These are phyloP conservation scores for Botryotinia calthae DNA, from an alignment of 2,329 filamentous ascomycete genomes.

Conservation along the genomic window DNA sequence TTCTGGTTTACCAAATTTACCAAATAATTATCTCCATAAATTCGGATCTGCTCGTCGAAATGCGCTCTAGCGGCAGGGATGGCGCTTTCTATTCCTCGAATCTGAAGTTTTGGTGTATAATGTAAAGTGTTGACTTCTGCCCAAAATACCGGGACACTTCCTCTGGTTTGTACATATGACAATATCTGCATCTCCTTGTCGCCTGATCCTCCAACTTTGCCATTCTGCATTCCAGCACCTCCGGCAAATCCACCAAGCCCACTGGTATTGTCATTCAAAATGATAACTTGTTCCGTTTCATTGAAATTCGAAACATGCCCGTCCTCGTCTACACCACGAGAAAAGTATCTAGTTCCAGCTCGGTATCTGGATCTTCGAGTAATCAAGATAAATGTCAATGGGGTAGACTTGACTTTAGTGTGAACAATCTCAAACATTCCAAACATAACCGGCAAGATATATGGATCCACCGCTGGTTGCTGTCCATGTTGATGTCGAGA, in stretches of 20 bases:
- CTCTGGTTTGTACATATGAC: constrained; percentile 93
- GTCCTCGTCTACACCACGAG: constrained; percentile 86
- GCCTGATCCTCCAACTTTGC: constrained; percentile 56
- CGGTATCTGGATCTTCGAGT: constrained; percentile 85
- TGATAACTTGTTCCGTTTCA: constrained; percentile 90
- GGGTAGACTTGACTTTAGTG: constrained; percentile 79
- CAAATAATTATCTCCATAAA: constrained; percentile 96
- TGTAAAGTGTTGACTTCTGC: constrained; percentile 90
- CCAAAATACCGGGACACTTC: constrained; percentile 95
- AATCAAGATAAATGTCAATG: constrained; percentile 82
- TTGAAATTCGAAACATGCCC: constrained; percentile 99
- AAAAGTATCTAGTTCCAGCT: constrained; percentile 91
- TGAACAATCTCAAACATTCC: constrained; percentile 91
- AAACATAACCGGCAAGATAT: constrained; percentile 92
- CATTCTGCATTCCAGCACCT: constrained; percentile 71
- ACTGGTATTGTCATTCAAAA: constrained; percentile 77
- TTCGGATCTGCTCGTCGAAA: constrained; percentile 86
- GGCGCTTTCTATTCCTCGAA: constrained; percentile 80
- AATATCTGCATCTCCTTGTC: constrained; percentile 82
- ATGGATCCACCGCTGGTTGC: constrained; percentile 80
- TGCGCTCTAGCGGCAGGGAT: constrained; percentile 77
- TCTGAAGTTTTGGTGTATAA: constrained; percentile 87
- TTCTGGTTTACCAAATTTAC: constrained; percentile 98
- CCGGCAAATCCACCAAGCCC: constrained; percentile 79
- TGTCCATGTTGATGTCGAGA: constrained; percentile 63